Evolutionary conservation across 192 early-diverging fungal species (phyloP).

Genomic region (Backusella liffmaniae): DNA sequence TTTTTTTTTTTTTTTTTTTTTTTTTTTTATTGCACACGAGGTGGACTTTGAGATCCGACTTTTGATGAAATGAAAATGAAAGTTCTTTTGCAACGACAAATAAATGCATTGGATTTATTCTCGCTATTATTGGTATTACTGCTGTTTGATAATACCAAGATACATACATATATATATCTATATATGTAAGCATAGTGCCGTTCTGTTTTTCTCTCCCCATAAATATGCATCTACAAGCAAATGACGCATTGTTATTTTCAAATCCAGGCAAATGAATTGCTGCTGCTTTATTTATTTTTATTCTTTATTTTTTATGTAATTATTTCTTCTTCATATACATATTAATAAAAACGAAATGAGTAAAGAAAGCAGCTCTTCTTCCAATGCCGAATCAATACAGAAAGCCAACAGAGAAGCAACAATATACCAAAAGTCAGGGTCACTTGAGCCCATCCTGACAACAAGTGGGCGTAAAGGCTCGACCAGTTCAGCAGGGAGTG

Average conservation of each 20-base stretch:
- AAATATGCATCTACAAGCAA: too few species aligned
- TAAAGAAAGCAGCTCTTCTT: background rate
- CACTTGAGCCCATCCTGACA: background rate
- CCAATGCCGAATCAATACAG: background rate
- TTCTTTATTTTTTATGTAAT: background rate
- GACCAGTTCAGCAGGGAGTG: background rate
- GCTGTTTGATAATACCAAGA: too few species aligned
- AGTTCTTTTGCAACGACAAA: too few species aligned
- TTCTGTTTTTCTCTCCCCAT: too few species aligned
- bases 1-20: background rate
- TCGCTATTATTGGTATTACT: too few species aligned
- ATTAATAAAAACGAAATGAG: background rate
- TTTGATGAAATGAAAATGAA: too few species aligned
- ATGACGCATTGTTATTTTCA: constrained; percentile 1
- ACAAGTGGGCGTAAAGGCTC: constrained; percentile 6
- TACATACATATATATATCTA: too few species aligned
- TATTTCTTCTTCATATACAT: background rate
- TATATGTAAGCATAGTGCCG: too few species aligned
- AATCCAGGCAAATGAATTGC: background rate
- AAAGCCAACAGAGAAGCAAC: background rate
- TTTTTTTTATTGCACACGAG: too few species aligned
- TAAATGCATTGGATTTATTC: too few species aligned
- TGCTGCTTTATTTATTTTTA: background rate
- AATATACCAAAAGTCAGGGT: background rate
- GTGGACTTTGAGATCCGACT: too few species aligned